These are phyloP conservation scores for Cadophora sp. DNA, from an alignment of 2,329 filamentous ascomycete genomes.

Conservation along the genomic window DNA sequence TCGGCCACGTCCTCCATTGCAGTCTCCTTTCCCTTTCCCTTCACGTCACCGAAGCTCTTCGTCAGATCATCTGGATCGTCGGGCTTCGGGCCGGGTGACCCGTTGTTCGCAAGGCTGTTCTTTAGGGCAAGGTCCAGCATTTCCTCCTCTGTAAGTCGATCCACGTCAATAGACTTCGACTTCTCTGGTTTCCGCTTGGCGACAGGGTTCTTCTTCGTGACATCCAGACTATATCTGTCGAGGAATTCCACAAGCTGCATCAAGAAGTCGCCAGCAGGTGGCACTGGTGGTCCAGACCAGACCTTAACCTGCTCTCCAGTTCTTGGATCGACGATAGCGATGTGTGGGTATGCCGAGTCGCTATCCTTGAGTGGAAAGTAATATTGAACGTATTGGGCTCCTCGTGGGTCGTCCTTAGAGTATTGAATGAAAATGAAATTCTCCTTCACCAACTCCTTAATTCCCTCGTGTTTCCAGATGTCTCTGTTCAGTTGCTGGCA, in stretches of 20 bases:
- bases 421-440: conserved; percentile 98
- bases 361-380: conserved; percentile 84
- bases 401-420: conserved; percentile 81
- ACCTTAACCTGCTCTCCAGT: conserved; percentile 98
- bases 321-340: conserved; percentile 92
- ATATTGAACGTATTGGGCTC: conserved; percentile 84
- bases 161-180: conserved; percentile 74
- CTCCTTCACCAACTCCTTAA: conserved; percentile 82
- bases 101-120: conserved; percentile 76
- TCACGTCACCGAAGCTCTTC: conserved; percentile 61
- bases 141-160: conserved; percentile 94
- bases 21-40: conserved; percentile 60
- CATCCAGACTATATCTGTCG: conserved; percentile 91
- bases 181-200: conserved; percentile 76
- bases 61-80: conserved; percentile 90
- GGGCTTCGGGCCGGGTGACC: conserved; percentile 57
- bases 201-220: conserved; percentile 91
- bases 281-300: conserved; percentile 86
- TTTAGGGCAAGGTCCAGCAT: conserved; percentile 94
- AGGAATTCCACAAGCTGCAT: conserved; percentile 94
- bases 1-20: conserved; percentile 48
- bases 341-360: conserved; percentile 91
- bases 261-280: conserved; percentile 79
- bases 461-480: conserved; percentile 87
- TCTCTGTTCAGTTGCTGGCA: conserved; percentile 95